phyloP scores from a whole-genome alignment of 2,329 filamentous ascomycete genomes.

The Sclerotinia sclerotiorum region DNA sequence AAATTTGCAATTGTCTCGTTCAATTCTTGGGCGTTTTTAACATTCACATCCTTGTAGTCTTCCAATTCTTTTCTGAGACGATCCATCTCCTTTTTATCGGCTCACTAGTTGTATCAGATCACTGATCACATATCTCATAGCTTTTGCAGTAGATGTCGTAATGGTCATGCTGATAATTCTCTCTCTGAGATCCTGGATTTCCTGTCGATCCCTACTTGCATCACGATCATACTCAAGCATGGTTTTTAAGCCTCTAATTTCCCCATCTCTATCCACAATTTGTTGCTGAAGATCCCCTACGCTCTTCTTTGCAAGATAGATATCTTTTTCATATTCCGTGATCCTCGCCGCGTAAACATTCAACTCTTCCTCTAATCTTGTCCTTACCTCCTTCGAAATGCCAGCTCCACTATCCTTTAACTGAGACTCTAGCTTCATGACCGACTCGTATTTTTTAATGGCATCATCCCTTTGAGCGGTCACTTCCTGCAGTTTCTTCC shows the following conservation, averaged over 20 bases:
- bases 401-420: not conserved
- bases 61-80: not conserved
- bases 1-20: not conserved
- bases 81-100: not conserved
- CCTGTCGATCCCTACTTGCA: constrained; percentile 7
- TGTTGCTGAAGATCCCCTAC: not conserved
- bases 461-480: not conserved
- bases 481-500: not conserved
- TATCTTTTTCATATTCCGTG: not conserved
- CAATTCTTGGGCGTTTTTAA: not conserved
- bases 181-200: constrained; percentile 10
- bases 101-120: not conserved
- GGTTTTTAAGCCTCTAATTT: not conserved
- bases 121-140: too few species aligned
- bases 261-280: not conserved
- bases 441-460: not conserved
- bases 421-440: not conserved
- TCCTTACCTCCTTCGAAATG: not conserved
- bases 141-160: not conserved
- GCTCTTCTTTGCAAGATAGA: not conserved
- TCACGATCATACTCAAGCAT: not conserved
- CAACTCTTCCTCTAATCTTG: not conserved
- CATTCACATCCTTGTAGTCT: not conserved
- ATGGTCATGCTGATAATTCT: not conserved
- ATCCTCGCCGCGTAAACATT: not conserved